Evolutionary conservation across 441 rosid genomes (phyloP), one percentile per base, ranked within the genome.

Genomic region (Sinapis alba): DNA sequence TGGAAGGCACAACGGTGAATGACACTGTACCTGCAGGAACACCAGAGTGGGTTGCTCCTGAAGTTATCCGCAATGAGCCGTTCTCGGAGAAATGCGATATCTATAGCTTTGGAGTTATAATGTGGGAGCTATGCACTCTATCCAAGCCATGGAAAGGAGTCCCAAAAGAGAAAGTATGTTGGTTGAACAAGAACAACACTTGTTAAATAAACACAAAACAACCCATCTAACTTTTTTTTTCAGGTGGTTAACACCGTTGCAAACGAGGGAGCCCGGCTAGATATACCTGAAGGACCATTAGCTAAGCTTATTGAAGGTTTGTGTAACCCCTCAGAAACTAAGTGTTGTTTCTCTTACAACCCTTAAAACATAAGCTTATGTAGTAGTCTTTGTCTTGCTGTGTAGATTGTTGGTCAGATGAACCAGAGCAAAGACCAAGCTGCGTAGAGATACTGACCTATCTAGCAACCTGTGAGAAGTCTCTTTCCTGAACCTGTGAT

Each of bases 41-140:
- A 45, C 96, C 96, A 0, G 88, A 88, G 72, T 94, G 95, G 93
- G 87, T 90, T 91, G 98, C 96, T 71, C 98, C 98, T 16, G 97
- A 90, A 75, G 92, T 94, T 23, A 85, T 90, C 61, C 94, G 94
- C 5, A 92, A 85, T 11, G 94, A 90, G 47, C 88, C 91, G 26
- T 88, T 92, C 77, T 84, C 91, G 0, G 93, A 88, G 68, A 92
- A 94, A 80, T 92, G 92, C 12, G 97, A 92, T 69, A 89, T 91
- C 75, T 59, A 28, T 59, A 59, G 64, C 21, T 59, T 59, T 16
- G 64, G 64, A 4, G 64, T 60, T 8, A 16, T 60, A 8, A 60
- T 60, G 23, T 28, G 64, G 41, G 64, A 60, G 64, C 43, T 60
- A 11, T 60, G 43, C 64, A 60, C 43, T 16, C 23, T 60, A 8